Percentiles rank a stretch among this genome's conserved stretches.
phyloP scores from a whole-genome alignment of 2,329 filamentous ascomycete species.

The Penicillium sp. region DNA sequence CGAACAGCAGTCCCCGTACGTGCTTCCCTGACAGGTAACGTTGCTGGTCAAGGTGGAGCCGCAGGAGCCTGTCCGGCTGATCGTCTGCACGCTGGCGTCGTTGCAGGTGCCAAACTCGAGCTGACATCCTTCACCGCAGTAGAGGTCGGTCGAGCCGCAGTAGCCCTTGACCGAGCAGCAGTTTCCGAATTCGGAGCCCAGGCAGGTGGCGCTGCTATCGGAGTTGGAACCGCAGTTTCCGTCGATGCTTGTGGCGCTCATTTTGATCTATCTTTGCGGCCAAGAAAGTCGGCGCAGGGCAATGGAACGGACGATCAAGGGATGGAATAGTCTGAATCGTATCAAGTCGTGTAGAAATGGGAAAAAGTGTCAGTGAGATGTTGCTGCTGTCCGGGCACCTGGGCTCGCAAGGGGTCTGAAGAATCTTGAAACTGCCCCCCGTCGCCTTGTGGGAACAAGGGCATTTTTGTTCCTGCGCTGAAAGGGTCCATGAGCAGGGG shows the following conservation, averaged over 20 bases:
- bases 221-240: slow-evolving; percentile 17
- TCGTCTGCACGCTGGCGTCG: background rate
- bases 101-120: slow-evolving; percentile 3
- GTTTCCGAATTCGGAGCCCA: slow-evolving; percentile 15
- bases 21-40: slow-evolving; percentile 15
- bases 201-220: slow-evolving; percentile 12
- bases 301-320: background rate
- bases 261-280: background rate
- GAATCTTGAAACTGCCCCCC: background rate
- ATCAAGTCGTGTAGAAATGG: background rate
- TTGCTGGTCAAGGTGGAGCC: slow-evolving; percentile 12
- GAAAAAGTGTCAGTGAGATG: background rate
- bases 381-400: background rate
- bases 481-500: background rate
- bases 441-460: background rate
- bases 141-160: slow-evolving; percentile 9
- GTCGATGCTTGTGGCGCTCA: slow-evolving; percentile 15
- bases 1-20: slow-evolving; percentile 16
- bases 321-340: background rate
- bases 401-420: background rate
- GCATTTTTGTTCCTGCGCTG: background rate
- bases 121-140: slow-evolving; percentile 17
- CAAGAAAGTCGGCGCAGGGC: background rate
- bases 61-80: slow-evolving; percentile 14
- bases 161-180: slow-evolving; percentile 18